These are phyloP conservation scores for Aspergillus alliaceus DNA, from an alignment of 2,329 filamentous ascomycete genomes.

Conservation along the genomic window DNA sequence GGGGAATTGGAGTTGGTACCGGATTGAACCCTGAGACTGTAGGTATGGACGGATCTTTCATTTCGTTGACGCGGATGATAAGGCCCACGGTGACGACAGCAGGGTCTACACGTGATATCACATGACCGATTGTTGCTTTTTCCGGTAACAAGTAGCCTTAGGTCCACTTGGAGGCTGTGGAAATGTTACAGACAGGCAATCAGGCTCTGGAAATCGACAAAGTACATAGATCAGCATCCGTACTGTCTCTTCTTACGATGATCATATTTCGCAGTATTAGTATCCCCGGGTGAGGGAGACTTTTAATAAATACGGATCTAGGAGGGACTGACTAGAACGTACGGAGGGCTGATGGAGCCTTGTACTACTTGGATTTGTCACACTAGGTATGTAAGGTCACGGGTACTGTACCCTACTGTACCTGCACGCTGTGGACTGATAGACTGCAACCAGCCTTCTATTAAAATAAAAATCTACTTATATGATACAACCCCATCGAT, in stretches of 20 bases:
- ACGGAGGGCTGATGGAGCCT: background rate
- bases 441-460: background rate
- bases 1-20: background rate
- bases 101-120: constrained; percentile 8
- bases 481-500: background rate
- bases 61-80: constrained; percentile 7
- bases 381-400: constrained; percentile 1
- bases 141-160: constrained; percentile 5
- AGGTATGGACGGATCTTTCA: background rate
- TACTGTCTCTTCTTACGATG: background rate
- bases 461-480: background rate
- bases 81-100: constrained; percentile 15
- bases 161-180: background rate
- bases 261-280: background rate
- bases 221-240: background rate
- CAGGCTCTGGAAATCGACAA: background rate
- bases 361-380: background rate
- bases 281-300: background rate
- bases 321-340: background rate
- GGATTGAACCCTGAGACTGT: background rate
- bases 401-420: background rate
- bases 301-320: background rate
- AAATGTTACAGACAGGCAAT: background rate
- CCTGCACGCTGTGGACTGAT: background rate
- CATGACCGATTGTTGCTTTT: background rate